Evolutionary conservation across 192 early-diverging fungal genomes (phyloP), one percentile per base, ranked within the genome.

Genomic region (Diversispora epigaea): DNA sequence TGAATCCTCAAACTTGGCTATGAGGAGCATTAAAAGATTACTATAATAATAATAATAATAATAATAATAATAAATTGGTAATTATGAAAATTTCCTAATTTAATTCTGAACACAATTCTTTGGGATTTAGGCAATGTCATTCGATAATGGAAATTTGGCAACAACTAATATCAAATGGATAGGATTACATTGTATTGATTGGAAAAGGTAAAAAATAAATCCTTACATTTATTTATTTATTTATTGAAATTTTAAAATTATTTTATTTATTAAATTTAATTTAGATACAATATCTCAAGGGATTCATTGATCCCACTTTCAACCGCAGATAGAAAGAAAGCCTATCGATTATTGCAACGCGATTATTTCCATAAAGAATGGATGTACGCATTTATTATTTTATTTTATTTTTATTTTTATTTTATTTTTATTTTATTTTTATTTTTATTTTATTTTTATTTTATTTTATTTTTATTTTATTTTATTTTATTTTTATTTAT

Each of bases 131-230:
- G 9, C 68, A 19, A 57, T 61, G 45, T 68, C 76, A 15, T 77
- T 71, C 49, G 76, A 77, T 62, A 70, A 52, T n/a, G 62, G 46
- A 49, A 66, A 55, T 19, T 45, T 76, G 46, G 63, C 74, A 47
- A 44, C 62, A 3, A 62, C 74, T 14, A 39, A 49, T 21, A 8
- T 76, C 10, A 21, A 21, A 17, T 76, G 61, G 45, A 39, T 76
- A 10, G 74, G 74, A 47, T 50, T 76, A 54, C 64, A 62, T 52
- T 76, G 63, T 43, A 10, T 4, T 50, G 74, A 76, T 67, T 14
- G 63, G 25, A 8, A 21, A 49, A 66, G 64, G 74, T 45, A 15
- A 45, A 12, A 62, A 45, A 25, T 5, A 32, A 43, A 8, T 6
- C 9, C 3, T 40, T 56, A 15, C 1, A 19, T 39, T 6, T 65